Evolutionary conservation across 2,329 filamentous ascomycete species (phyloP), one percentile per base, ranked within the genome.

Genomic region (Pseudocercospora fijiensis): DNA sequence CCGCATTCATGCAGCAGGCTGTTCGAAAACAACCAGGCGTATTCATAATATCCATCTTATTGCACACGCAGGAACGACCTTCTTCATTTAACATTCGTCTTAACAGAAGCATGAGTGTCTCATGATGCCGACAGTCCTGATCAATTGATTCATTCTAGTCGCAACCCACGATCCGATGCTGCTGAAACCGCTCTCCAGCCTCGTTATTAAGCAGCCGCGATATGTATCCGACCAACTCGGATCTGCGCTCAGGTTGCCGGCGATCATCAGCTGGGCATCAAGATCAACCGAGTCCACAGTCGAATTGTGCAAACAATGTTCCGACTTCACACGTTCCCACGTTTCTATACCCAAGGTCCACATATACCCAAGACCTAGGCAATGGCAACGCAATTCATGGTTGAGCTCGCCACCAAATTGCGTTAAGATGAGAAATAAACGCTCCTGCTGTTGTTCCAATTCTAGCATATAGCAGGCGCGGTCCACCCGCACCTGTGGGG

Each of bases 401-500:
- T 37, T 20, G n/a, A 20, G 18, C 28, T 56, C 53, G 28, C 57
- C 57, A 47, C 41, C 27, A 49, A 58, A 58, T 58, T 47, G n/a
- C 57, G 43, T 30, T 16, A 47, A 30, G 57, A 58, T 47, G 57
- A 49, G 41, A 27, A 47, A 28, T 7, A 28, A 58, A 58, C 57
- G 43, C 43, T 47, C 37, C 16, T 37, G 41, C 22, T 41, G 10
- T 33, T 45, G 7, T 53, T 22, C 33, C 55, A 57, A 43, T 43
- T 41, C 20, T 41, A 33, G 55, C 30, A 41, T 41, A 45, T 57
- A 57, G 55, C 20, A 27, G 20, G 22, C 30, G 13, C 37, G 30
- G 55, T 33, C 30, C 49, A 52, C 62, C 51, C 58, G 26, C 53
- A 33, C 37, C 30, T 20, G 43, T 59, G 56, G 58, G 63, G 37